A percentile compares a stretch with the other conserved stretches of the same genome.
phyloP scores from a whole-genome alignment of 2,329 filamentous ascomycete genomes.

The Blumeriella jaapii region DNA sequence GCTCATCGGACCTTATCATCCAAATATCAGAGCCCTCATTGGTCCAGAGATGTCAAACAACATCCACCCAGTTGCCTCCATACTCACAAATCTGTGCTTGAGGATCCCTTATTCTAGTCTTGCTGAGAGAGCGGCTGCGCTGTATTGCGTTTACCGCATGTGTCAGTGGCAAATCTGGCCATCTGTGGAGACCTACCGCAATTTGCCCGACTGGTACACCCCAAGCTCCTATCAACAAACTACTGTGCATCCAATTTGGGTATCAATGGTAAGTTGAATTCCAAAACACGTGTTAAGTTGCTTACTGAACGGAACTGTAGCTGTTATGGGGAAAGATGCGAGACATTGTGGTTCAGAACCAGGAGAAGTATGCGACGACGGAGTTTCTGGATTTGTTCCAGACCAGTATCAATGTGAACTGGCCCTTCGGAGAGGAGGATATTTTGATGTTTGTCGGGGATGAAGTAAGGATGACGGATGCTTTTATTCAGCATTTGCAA shows the following conservation, averaged over 20 bases:
- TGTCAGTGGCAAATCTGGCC: conserved; percentile 21
- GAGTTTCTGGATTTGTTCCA: conserved; percentile 30
- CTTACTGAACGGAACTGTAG: conserved; percentile 24
- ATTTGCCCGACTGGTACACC: conserved; percentile 18
- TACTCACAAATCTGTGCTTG: conserved; percentile 24
- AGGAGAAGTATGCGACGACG: conserved; percentile 29
- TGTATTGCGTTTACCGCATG: conserved; percentile 18
- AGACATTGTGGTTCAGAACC: conserved; percentile 28
- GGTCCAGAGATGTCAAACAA: conserved; percentile 22
- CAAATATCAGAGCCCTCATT: conserved; percentile 28
- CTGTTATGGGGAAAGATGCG: conserved; percentile 29
- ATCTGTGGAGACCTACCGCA: conserved; percentile 12
- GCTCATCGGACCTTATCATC: conserved; percentile 27
- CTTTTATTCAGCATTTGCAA: conserved; percentile 16
- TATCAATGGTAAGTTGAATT: conserved; percentile 9
- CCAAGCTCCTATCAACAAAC: conserved; percentile 22
- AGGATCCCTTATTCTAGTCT: conserved; percentile 11
- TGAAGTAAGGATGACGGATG: conserved; percentile 14
- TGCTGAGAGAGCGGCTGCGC: conserved; percentile 14
- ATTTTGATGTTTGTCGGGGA: conserved; percentile 14
- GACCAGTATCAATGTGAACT: conserved; percentile 28
- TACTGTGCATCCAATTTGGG: conserved; percentile 27
- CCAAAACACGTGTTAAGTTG: conserved; percentile 14
- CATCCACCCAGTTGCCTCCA: conserved; percentile 19
- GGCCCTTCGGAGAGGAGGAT: conserved; percentile 22